These are phyloP conservation scores for Picea engelmannii DNA, from an alignment of 83 land plant genomes.

Conservation along the genomic window DNA sequence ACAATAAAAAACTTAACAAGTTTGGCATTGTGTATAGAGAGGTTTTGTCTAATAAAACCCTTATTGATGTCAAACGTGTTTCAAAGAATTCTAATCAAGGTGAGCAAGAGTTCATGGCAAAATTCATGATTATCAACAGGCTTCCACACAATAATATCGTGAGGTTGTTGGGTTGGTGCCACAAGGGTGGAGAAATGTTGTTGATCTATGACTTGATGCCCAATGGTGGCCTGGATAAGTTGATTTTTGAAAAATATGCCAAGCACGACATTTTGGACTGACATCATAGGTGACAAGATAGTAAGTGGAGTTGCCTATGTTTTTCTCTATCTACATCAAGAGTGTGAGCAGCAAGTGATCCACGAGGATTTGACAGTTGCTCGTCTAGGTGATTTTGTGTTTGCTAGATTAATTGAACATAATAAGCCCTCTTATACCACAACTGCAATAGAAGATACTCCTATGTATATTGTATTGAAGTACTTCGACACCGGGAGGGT, in stretches of 20 bases:
- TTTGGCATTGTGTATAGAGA: constrained; percentile 53
- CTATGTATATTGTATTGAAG: constrained; percentile 56
- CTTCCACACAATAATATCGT: constrained; percentile 47
- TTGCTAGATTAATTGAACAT: constrained; percentile 32
- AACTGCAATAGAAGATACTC: constrained; percentile 41
- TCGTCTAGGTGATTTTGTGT: constrained; percentile 61
- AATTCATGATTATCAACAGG: constrained; percentile 33
- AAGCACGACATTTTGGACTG: background rate
- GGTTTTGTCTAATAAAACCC: constrained; percentile 13
- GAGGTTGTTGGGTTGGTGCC: constrained; percentile 42
- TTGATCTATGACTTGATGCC: constrained; percentile 55
- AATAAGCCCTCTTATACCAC: constrained; percentile 27
- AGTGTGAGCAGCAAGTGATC: constrained; percentile 38
- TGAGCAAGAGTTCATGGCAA: constrained; percentile 37
- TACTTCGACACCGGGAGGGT: constrained; percentile 34
- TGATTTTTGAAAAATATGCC: constrained; percentile 15
- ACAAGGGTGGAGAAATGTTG: constrained; percentile 24
- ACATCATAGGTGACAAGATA: constrained; percentile 20
- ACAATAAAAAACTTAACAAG: too few species aligned
- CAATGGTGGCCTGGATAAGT: constrained; percentile 51
- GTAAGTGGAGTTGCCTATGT: constrained; percentile 43
- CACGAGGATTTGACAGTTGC: constrained; percentile 59
- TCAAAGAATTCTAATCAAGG: constrained; percentile 37
- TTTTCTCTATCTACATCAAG: constrained; percentile 50
- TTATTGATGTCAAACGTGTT: constrained; percentile 43